Evolutionary conservation across 306 rosid species (phyloP), one percentile per base, ranked within the genome.

Genomic region (Begonia loranthoides): DNA sequence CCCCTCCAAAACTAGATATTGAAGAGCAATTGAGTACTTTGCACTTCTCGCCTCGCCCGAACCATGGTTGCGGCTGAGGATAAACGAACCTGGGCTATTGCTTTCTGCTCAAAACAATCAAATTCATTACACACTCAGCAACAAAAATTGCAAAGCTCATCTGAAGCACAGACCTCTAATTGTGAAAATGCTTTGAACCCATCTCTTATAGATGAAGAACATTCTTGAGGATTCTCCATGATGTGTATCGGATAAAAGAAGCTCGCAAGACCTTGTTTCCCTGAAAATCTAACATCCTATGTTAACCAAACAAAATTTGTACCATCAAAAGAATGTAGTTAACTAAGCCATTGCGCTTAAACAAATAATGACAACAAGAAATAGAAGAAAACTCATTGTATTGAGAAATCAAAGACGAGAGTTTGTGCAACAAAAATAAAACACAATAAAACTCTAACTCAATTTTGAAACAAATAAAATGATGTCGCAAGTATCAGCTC

Each of bases 191-290:
- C 87, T 63, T 14, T 82, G 69, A 57, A 82, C 66, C 97, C 97
- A 89, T 76, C 83, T 80, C 78, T 79, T 89, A 61, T 82, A 82
- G 61, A 89, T 79, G 84, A 85, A 89, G 55, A 79, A 78, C 70
- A 85, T 66, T 76, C 94, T 73, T 1, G 83, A 84, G 34, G 87
- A 77, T 60, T 78, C 94, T 69, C 90, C 87, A 9, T 70, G 87
- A 59, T 79, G 87, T 13, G 90, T 82, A 60, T 85, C 97, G 1
- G 94, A 85, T 51, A 85, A 52, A 34, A 85, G 73, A 72, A 89
- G 83, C 80, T 71, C 80, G 79, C 94, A 84, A 50, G 76, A 72
- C 57, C 84, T 73, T 47, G 62, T 72, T 74, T 73, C 73, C 52
- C 88, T 79, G 64, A 38, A 59, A 59, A 17, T 14, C 16, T 33